Evolutionary conservation across 2,329 filamentous ascomycete genomes (phyloP).

Genomic region (Bipolaris sorokiniana): DNA sequence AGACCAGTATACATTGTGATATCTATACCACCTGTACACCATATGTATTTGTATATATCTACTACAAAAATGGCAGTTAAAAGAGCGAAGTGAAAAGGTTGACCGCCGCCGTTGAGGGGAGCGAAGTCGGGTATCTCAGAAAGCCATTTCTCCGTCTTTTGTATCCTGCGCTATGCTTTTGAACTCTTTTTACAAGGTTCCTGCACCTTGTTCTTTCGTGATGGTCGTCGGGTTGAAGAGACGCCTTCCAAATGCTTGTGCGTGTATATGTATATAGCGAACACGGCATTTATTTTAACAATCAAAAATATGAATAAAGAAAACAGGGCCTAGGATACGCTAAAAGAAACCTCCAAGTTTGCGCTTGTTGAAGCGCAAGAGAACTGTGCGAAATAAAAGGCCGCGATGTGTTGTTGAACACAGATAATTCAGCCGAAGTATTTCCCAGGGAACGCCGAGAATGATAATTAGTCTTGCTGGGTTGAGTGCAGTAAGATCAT

Average conservation of each 20-base stretch:
- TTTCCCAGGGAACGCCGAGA: conserved; percentile 8
- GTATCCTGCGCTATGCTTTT: conserved; percentile 5
- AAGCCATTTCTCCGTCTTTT: conserved; percentile 9
- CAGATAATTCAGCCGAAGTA: neutral
- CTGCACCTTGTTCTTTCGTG: conserved; percentile 29
- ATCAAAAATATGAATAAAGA: neutral
- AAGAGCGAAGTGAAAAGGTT: conserved; percentile 16
- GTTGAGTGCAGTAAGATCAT: conserved; percentile 44
- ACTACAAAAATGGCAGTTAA: neutral
- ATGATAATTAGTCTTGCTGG: conserved; percentile 33
- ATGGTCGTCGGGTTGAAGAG: conserved; percentile 51
- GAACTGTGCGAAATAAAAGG: conserved; percentile 32
- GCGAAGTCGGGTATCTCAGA: conserved; percentile 36
- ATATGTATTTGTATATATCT: neutral
- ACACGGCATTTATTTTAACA: neutral
- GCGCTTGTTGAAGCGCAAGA: conserved; percentile 30
- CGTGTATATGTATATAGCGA: conserved; percentile 5
- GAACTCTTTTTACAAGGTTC: conserved; percentile 13
- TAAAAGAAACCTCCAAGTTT: conserved; percentile 2
- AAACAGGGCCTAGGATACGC: neutral
- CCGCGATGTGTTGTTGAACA: conserved; percentile 14
- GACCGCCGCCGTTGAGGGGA: conserved; percentile 39
- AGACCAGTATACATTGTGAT: neutral
- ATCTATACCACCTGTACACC: neutral
- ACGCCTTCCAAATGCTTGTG: conserved; percentile 44